Base-by-base conservation (phyloP, 1,139 yeast species). In the Taphrina flavorubra region DNA sequence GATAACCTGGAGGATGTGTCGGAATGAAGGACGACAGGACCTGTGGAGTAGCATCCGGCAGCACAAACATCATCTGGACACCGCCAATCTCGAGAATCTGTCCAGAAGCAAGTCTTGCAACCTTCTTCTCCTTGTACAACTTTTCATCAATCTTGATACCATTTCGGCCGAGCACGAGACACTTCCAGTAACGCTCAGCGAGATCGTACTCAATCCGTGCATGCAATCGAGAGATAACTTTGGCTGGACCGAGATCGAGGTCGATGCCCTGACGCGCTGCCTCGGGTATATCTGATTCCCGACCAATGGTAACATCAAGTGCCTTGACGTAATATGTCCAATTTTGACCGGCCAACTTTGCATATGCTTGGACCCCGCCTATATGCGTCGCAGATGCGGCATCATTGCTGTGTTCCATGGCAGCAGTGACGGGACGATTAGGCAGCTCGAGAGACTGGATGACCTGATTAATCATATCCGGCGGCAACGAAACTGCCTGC, bases 41-140 rank as follows among this genome's bases (percentile, higher is more conserved):
- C 56, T 55, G 71, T 0, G 97, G 97, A n/a, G 87, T 86, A 6
- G 90, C 87, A 76, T 92, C 98, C 0, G 99, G 99, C 73, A 94
- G 81, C 47, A 94, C 94, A 77, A 94, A 94, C 96, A 94, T 94
- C 99, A 94, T 94, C 79, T 94, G 99, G 14, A 97, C 92, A 2
- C 97, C 98, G 10, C 98, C 98, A 63, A 94, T 87, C 76, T 94
- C 99, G 71, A 94, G 80, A 20, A 94, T 86, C 62, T 95, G 91
- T 13, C 74, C 69, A 40, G 53, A 64, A 25, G 51, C 37, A 40
- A 59, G 60, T 18, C 65, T 37, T 20, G 65, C 61, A 42, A 55
- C 78, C 72, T 71, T 80, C 18, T 84, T 73, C 83, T 84, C 79
- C 87, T 87, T 72, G 78, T 82, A 71, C 85, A 89, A 71, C 13